A percentile compares a stretch with the other conserved stretches of the same genome.
Conservation (phyloP, 345 rosid genomes). For the Melaleuca alternifolia region DNA sequence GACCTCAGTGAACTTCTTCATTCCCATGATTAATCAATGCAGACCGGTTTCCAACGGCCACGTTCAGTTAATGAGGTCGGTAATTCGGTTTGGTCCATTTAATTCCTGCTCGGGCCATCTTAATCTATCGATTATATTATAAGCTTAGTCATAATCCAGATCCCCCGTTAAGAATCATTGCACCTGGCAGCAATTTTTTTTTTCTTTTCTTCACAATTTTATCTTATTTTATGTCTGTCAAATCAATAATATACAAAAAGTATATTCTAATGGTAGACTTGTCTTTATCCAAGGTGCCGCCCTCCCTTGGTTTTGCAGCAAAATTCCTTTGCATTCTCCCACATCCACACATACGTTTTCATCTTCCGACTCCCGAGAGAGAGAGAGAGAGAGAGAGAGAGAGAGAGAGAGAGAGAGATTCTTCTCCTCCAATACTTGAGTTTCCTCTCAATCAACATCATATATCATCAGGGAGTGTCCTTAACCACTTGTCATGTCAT, state of each 20-base stretch:
- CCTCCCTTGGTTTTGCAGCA: neutral
- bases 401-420: neutral
- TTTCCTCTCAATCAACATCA: neutral
- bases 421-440: neutral
- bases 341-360: neutral
- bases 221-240: neutral
- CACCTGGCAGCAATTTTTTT: neutral
- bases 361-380: neutral
- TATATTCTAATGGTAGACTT: neutral
- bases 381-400: neutral
- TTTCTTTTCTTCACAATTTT: neutral
- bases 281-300: neutral
- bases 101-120: neutral
- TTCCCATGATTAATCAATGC: neutral
- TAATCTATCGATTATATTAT: neutral
- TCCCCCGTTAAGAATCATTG: neutral
- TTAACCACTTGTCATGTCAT: neutral
- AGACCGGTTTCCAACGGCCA: neutral
- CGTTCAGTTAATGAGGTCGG: neutral
- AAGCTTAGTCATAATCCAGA: neutral
- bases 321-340: neutral
- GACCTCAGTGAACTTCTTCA: neutral
- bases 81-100: neutral
- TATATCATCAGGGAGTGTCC: neutral
- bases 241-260: rapidly evolving